phyloP scores from a whole-genome alignment of 2,329 filamentous ascomycete species.

The Lachnellula hyalina region DNA sequence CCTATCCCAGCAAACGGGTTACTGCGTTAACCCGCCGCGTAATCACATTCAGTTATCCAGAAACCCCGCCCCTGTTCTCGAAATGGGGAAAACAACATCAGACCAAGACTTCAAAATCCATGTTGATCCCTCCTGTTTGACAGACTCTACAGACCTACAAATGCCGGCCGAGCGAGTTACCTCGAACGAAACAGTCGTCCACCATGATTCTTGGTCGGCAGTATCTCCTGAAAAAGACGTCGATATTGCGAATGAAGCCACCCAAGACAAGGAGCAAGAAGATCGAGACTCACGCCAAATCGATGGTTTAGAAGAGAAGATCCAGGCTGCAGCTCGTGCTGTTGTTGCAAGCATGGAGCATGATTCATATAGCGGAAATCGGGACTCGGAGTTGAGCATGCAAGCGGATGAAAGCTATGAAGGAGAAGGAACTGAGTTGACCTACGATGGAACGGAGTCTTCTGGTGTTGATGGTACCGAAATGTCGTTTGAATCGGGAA shows the following conservation, averaged over 20 bases:
- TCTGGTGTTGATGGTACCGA: slow-evolving; percentile 21
- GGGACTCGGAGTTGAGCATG: slow-evolving; percentile 32
- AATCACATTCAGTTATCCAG: slow-evolving; percentile 15
- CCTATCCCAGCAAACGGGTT: slow-evolving; percentile 15
- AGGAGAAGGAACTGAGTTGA: slow-evolving; percentile 25
- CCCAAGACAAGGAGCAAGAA: slow-evolving; percentile 14
- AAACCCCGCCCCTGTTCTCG: not conserved
- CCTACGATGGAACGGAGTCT: slow-evolving; percentile 23
- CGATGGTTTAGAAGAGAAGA: slow-evolving; percentile 43
- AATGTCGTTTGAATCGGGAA: slow-evolving; percentile 4
- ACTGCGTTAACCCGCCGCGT: slow-evolving; percentile 22
- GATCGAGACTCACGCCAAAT: slow-evolving; percentile 24
- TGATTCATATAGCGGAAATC: slow-evolving; percentile 28
- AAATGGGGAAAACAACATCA: slow-evolving; percentile 22
- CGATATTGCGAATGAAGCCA: slow-evolving; percentile 7
- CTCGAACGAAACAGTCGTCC: slow-evolving; percentile 24
- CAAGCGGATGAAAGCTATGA: slow-evolving; percentile 29
- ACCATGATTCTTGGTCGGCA: slow-evolving; percentile 15
- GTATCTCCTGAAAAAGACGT: not conserved
- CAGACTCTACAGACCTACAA: slow-evolving; percentile 15
- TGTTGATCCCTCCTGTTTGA: slow-evolving; percentile 27
- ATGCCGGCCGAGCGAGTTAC: slow-evolving; percentile 19
- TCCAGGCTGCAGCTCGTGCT: slow-evolving; percentile 47
- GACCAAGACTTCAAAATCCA: slow-evolving; percentile 27
- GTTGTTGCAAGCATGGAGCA: slow-evolving; percentile 45